These are phyloP conservation scores for Coemansia sp. DNA, from an alignment of 192 early-diverging fungal species.

Conservation along the genomic window DNA sequence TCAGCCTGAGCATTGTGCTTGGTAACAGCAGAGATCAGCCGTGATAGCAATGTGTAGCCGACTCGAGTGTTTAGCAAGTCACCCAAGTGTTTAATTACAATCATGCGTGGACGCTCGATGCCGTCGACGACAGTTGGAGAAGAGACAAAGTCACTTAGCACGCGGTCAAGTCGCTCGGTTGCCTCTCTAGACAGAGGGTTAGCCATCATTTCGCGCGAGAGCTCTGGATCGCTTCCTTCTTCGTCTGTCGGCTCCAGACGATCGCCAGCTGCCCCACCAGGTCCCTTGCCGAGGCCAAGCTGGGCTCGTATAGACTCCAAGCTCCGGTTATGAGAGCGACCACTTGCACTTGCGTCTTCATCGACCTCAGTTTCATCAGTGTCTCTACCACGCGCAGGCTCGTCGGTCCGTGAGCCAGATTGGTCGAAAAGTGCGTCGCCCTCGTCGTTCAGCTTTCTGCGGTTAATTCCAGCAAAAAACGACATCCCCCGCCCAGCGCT, in stretches of 20 bases:
- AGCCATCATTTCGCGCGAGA: slow-evolving; percentile 56
- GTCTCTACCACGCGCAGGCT: slow-evolving; percentile 1
- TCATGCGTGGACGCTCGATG: slow-evolving; percentile 27
- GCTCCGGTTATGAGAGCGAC: slow-evolving; percentile 11
- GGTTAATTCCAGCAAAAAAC: slow-evolving; percentile 47
- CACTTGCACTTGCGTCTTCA: slow-evolving; percentile 7
- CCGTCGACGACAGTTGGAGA: slow-evolving; percentile 11
- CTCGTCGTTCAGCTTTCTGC: slow-evolving; percentile 26
- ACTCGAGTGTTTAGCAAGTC: slow-evolving; percentile 55
- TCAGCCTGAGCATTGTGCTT: slow-evolving; percentile 20
- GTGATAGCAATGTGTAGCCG: slow-evolving; percentile 52
- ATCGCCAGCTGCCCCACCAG: slow-evolving; percentile 15
- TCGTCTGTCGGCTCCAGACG: slow-evolving; percentile 20
- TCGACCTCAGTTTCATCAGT: slow-evolving; percentile 10
- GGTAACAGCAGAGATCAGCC: slow-evolving; percentile 21
- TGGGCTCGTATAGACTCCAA: slow-evolving; percentile 19
- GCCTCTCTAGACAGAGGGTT: slow-evolving; percentile 44
- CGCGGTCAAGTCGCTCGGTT: slow-evolving; percentile 36
- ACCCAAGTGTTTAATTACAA: slow-evolving; percentile 52
- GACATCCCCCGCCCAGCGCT: slow-evolving; percentile 35
- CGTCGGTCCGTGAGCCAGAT: background rate
- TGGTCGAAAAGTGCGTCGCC: slow-evolving; percentile 29
- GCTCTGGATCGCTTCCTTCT: slow-evolving; percentile 32
- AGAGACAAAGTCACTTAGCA: slow-evolving; percentile 30
- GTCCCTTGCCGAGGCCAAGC: slow-evolving; percentile 13